Conservation (phyloP, 768 basidiomycete species). For the Porpolomopsis calyptriformis region DNA sequence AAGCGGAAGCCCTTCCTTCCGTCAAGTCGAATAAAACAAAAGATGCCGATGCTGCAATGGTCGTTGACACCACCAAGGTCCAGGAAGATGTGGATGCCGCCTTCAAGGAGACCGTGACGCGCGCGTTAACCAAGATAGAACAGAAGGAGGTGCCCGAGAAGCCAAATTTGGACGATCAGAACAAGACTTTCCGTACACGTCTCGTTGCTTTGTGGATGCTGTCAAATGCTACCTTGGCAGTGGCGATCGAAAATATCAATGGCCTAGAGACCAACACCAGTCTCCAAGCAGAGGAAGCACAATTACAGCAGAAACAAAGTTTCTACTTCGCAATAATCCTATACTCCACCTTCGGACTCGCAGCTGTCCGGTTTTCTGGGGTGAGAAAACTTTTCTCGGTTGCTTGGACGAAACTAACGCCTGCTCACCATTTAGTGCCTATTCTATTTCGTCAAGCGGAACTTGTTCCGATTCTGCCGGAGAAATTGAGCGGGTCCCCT, state of each 20-base stretch:
- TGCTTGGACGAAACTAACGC: slow-evolving; percentile 5
- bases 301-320: slow-evolving; percentile 34
- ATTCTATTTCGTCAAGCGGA: slow-evolving; percentile 74
- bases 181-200: slow-evolving; percentile 77
- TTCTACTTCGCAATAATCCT: slow-evolving; percentile 68
- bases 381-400: slow-evolving; percentile 34
- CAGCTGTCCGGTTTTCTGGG: slow-evolving; percentile 63
- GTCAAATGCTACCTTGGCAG: slow-evolving; percentile 54
- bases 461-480: slow-evolving; percentile 74
- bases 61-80: slow-evolving; percentile 62
- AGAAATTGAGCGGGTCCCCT: slow-evolving; percentile 36
- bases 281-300: not conserved
- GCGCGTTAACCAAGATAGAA: slow-evolving; percentile 58
- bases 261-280: slow-evolving; percentile 29
- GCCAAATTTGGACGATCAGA: slow-evolving; percentile 69
- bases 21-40: slow-evolving; percentile 41
- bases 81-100: slow-evolving; percentile 73
- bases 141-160: slow-evolving; percentile 44
- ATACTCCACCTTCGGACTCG: slow-evolving; percentile 67
- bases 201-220: slow-evolving; percentile 67
- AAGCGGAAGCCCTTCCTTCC: slow-evolving; percentile 76
- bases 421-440: slow-evolving; percentile 44
- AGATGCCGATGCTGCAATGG: slow-evolving; percentile 51
- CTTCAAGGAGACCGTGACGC: slow-evolving; percentile 75
- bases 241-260: slow-evolving; percentile 68